Percentiles rank a stretch among this genome's conserved stretches.
phyloP scores from a whole-genome alignment of 2,329 filamentous ascomycete genomes.

The Calonectria pauciramosa region DNA sequence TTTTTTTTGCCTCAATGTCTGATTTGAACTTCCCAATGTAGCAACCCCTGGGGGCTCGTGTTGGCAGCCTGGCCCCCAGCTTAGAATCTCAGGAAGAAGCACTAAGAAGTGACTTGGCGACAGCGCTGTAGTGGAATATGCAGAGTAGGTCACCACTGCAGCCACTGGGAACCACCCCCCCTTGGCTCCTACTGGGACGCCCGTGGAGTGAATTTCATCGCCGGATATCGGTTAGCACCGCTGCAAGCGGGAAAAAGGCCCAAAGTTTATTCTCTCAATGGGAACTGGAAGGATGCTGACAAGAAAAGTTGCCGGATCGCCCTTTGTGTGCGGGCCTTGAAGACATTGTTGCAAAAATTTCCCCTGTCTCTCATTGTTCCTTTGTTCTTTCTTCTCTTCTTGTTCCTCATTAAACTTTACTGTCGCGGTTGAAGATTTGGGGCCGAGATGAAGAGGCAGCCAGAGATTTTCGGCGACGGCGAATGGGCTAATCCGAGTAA shows the following conservation, averaged over 20 bases:
- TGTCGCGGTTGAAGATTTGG: conserved; percentile 4
- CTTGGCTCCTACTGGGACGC: not conserved
- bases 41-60: not conserved
- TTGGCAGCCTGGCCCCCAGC: not conserved
- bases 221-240: conserved; percentile 43
- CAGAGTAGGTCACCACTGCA: conserved; percentile 8
- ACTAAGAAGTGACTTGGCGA: conserved; percentile 8
- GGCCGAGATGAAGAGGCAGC: conserved; percentile 8
- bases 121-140: conserved; percentile 4
- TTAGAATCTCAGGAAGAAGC: conserved; percentile 14
- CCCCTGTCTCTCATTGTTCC: conserved; percentile 7
- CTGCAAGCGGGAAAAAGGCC: conserved; percentile 33
- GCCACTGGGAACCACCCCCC: conserved; percentile 19
- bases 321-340: not conserved
- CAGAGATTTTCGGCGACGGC: conserved; percentile 7
- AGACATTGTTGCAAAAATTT: conserved; percentile 3
- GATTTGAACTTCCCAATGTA: conserved; percentile 2
- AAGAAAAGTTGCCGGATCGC: conserved; percentile 4
- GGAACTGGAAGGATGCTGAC: conserved; percentile 4
- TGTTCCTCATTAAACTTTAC: conserved; percentile 8
- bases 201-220: conserved; percentile 22
- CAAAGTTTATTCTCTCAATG: conserved; percentile 43
- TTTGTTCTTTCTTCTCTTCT: not conserved
- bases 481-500: conserved; percentile 5
- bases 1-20: not conserved